Conservation (phyloP, 2,329 filamentous ascomycete species). For the Stagonosporopsis vannaccii region DNA sequence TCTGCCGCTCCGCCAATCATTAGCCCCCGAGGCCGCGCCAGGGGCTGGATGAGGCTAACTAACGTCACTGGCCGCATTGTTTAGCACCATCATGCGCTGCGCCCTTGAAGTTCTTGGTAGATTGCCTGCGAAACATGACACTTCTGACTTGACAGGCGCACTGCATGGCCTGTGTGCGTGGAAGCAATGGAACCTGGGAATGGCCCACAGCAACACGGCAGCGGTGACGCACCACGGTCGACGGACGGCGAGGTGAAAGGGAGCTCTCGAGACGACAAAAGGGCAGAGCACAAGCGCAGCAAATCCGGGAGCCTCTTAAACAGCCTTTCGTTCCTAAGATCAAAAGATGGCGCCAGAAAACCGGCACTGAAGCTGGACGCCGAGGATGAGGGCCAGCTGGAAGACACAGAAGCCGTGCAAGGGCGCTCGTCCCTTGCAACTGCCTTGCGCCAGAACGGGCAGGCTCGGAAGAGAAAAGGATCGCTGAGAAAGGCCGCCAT, state of each 20-base stretch:
- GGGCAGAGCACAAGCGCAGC: slow-evolving; percentile 56
- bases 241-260: slow-evolving; percentile 13
- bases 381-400: slow-evolving; percentile 25
- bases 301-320: slow-evolving; percentile 72
- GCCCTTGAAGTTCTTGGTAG: slow-evolving; percentile 15
- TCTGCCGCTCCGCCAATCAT: slow-evolving; percentile 29
- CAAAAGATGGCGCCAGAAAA: slow-evolving; percentile 46
- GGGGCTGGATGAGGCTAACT: slow-evolving; percentile 15
- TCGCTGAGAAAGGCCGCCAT: slow-evolving; percentile 88
- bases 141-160: slow-evolving; percentile 17
- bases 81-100: slow-evolving; percentile 16
- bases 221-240: slow-evolving; percentile 16
- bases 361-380: slow-evolving; percentile 21
- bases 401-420: slow-evolving; percentile 39
- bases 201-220: slow-evolving; percentile 14
- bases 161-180: slow-evolving; percentile 24
- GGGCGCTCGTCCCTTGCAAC: slow-evolving; percentile 34
- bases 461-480: slow-evolving; percentile 73
- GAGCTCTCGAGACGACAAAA: slow-evolving; percentile 8
- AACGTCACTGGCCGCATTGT: slow-evolving; percentile 19
- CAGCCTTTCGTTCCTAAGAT: slow-evolving; percentile 72
- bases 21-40: slow-evolving; percentile 24
- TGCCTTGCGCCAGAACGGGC: slow-evolving; percentile 56
- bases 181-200: slow-evolving; percentile 36
- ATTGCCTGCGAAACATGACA: slow-evolving; percentile 28